Evolutionary conservation across 2,329 filamentous ascomycete species (phyloP).

Genomic region (Biscogniauxia sp.): DNA sequence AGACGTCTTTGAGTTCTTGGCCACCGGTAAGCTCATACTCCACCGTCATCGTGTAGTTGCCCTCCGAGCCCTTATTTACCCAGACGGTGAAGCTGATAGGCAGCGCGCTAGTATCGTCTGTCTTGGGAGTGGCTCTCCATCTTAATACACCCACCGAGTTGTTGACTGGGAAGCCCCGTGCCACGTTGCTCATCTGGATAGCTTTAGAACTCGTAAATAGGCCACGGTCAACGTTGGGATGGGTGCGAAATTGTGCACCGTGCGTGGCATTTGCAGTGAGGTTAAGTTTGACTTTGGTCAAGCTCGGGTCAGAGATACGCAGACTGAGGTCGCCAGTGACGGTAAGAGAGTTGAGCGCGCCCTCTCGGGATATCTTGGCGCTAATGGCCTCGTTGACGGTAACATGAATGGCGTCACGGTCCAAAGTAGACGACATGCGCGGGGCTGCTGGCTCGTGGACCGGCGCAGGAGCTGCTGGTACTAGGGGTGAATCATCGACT

Average conservation of each 20-base stretch:
- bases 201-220: slow-evolving; percentile 78
- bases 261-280: slow-evolving; percentile 74
- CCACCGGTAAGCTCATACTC: slow-evolving; percentile 91
- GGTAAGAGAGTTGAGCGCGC: slow-evolving; percentile 78
- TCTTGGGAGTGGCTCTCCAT: slow-evolving; percentile 83
- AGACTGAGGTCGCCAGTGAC: slow-evolving; percentile 92
- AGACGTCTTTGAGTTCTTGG: slow-evolving; percentile 77
- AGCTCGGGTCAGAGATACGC: slow-evolving; percentile 80
- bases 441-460: slow-evolving; percentile 52
- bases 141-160: slow-evolving; percentile 89
- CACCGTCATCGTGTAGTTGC: slow-evolving; percentile 84
- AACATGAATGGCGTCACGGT: slow-evolving; percentile 83
- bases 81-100: slow-evolving; percentile 97
- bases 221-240: slow-evolving; percentile 92
- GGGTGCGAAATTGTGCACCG: slow-evolving; percentile 88
- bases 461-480: slow-evolving; percentile 50
- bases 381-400: slow-evolving; percentile 87
- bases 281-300: slow-evolving; percentile 89
- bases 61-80: slow-evolving; percentile 83
- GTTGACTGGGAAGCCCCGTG: slow-evolving; percentile 90
- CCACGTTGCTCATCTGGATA: slow-evolving; percentile 86
- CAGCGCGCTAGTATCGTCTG: slow-evolving; percentile 74
- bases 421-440: slow-evolving; percentile 64
- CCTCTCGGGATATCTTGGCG: slow-evolving; percentile 85
- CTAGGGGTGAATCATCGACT: slow-evolving; percentile 72